Base-by-base conservation (phyloP, 1,139 yeast species). In the Debaryomyces sp. region DNA sequence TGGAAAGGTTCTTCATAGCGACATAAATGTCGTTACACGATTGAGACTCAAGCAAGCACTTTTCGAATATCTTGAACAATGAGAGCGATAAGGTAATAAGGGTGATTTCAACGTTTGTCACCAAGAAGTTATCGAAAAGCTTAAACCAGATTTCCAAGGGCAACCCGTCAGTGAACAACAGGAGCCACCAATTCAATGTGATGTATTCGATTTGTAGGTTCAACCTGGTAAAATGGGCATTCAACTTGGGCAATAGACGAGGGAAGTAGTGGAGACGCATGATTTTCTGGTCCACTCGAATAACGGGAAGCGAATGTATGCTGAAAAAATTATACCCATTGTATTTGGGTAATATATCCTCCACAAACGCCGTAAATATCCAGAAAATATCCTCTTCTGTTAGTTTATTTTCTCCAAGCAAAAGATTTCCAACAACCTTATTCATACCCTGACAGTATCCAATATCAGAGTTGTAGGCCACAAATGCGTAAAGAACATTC, bases 401-500 rank as follows among this genome's bases (percentile, higher is more conserved):
- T 30, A 64, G 49, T 24, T 43, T 49, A 5, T 72, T 66, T 18
- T 46, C 46, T 5, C 54, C 54, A 26, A 82, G 57, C 12, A 82
- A 59, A 7, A 82, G 57, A 43, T 78, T 80, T 0, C 84, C 87
- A 4, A 80, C 78, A 24, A 82, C 77, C 55, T 81, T 77, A 56
- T 82, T 82, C 87, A 82, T 81, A 0, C 87, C 87, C 57, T 82
- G 87, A 48, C 82, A 79, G 56, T 82, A 82, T 0, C 87, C 87
- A 39, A 81, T 70, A 1, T 68, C 70, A 0, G 81, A 77, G 49
- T 74, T 73, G 52, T 77, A 73, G 6, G 76, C 68, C n/a, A 78
- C 76, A 57, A 77, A 82, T 0, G 86, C 85, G 42, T 77, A 72
- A 40, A 82, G 64, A 2, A 82, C 76, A n/a, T 80, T 66, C 41